phyloP scores from a whole-genome alignment of 2,329 filamentous ascomycete species.

The Talaromyces islandicus region DNA sequence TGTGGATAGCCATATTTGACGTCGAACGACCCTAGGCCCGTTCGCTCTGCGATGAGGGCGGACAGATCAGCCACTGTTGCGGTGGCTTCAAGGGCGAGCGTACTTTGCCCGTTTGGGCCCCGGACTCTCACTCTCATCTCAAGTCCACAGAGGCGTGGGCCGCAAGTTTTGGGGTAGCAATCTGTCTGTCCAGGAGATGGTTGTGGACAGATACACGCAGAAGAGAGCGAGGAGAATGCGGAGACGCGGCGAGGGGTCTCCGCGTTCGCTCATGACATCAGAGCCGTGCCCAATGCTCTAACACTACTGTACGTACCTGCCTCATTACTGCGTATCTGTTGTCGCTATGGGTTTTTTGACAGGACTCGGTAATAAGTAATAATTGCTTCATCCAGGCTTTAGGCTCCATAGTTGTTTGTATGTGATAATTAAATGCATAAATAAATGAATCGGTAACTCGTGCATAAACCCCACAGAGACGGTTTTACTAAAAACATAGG shows the following conservation, averaged over 20 bases:
- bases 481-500: neutral
- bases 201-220: neutral
- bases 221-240: neutral
- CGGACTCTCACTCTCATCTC: constrained; percentile 69
- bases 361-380: neutral
- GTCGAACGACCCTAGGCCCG: constrained; percentile 61
- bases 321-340: neutral
- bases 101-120: constrained; percentile 66
- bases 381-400: neutral
- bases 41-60: constrained; percentile 48
- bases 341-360: neutral
- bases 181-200: neutral
- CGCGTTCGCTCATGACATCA: neutral
- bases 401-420: neutral
- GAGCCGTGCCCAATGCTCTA: neutral
- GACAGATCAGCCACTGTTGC: constrained; percentile 46
- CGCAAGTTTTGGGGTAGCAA: too few species aligned
- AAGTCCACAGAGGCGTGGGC: neutral
- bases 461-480: neutral
- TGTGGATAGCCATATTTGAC: constrained; percentile 84
- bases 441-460: neutral
- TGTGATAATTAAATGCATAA: neutral
- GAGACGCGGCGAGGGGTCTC: neutral
- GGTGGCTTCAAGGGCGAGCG: constrained; percentile 61
- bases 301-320: too few species aligned